These are phyloP conservation scores for Tolypocladium sp. DNA, from an alignment of 2,329 filamentous ascomycete species.

Conservation along the genomic window DNA sequence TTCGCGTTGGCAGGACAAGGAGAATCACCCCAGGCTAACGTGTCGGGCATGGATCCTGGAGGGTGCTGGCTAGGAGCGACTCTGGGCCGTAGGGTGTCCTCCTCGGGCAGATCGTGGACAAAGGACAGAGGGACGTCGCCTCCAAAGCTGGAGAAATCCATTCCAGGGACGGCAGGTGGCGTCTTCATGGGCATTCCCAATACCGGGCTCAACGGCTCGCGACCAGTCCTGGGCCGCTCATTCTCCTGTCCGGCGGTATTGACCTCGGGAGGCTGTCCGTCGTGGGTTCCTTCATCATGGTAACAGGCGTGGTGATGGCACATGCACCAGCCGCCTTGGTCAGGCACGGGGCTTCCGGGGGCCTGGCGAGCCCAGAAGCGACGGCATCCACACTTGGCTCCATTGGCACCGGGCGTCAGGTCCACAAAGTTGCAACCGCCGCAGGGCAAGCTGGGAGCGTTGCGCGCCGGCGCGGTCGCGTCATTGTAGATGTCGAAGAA, in stretches of 20 bases:
- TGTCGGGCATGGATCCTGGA: conserved; percentile 45
- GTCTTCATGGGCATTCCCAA: conserved; percentile 37
- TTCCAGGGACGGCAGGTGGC: conserved; percentile 22
- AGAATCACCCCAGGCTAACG: conserved; percentile 40
- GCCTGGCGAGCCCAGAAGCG: conserved; percentile 47
- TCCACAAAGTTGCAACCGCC: conserved; percentile 52
- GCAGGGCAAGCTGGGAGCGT: conserved; percentile 30
- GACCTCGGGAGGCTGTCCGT: conserved; percentile 12
- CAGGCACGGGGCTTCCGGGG: conserved; percentile 22
- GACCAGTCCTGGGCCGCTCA: conserved; percentile 35
- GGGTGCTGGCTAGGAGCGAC: conserved; percentile 17
- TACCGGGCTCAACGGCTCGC: conserved; percentile 44
- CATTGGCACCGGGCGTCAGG: conserved; percentile 39
- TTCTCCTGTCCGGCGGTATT: conserved; percentile 38
- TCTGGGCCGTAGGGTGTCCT: conserved; percentile 11
- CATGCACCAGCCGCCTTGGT: conserved; percentile 48
- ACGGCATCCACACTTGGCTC: conserved; percentile 48
- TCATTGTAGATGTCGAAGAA: conserved; percentile 50
- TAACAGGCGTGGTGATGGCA: conserved; percentile 55
- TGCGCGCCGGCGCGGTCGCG: conserved; percentile 19
- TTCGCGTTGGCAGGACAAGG: conserved; percentile 20
- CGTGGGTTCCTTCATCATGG: conserved; percentile 37
- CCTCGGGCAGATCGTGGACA: conserved; percentile 19
- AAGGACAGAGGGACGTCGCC: conserved; percentile 22
- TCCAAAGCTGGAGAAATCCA: conserved; percentile 32